Percentiles rank a stretch among this genome's conserved stretches.
Evolutionary conservation across 371 early-diverging fungal genomes (phyloP).

Genomic region (Circinella umbellata): DNA sequence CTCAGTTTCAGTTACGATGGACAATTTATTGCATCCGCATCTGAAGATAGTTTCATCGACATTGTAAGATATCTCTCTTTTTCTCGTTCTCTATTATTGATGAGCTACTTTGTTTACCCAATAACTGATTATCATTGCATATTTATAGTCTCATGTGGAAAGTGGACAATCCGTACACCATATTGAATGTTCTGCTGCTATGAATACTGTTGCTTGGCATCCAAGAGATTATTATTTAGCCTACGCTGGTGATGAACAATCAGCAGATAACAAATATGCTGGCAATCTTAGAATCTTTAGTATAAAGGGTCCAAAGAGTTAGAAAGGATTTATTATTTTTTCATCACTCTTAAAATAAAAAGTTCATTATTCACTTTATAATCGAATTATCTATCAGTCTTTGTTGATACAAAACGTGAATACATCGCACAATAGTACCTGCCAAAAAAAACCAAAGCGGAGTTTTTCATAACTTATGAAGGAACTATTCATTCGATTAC

Average conservation of each 20-base stretch:
- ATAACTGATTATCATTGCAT: not conserved
- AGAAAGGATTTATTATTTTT: not conserved
- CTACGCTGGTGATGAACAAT: slow-evolving; percentile 80
- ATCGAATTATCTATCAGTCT: no score
- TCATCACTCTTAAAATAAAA: no score
- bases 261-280: slow-evolving; percentile 47
- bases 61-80: slow-evolving; percentile 55
- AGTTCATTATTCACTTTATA: no score
- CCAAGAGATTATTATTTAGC: slow-evolving; percentile 80
- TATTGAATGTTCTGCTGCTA: slow-evolving; percentile 70
- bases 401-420: no score
- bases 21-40: slow-evolving; percentile 81
- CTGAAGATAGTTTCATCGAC: slow-evolving; percentile 80
- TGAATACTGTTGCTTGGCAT: slow-evolving; percentile 87
- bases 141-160: slow-evolving; percentile 71
- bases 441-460: not conserved
- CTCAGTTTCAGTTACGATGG: slow-evolving; percentile 88
- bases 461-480: not conserved
- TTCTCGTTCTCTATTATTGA: not conserved
- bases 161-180: slow-evolving; percentile 76
- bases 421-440: no score
- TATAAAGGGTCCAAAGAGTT: slow-evolving; percentile 34
- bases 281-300: slow-evolving; percentile 55
- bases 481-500: not conserved
- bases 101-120: no score